Conservation (phyloP, 306 rosid genomes). For the Pachyrhizus erosus region DNA sequence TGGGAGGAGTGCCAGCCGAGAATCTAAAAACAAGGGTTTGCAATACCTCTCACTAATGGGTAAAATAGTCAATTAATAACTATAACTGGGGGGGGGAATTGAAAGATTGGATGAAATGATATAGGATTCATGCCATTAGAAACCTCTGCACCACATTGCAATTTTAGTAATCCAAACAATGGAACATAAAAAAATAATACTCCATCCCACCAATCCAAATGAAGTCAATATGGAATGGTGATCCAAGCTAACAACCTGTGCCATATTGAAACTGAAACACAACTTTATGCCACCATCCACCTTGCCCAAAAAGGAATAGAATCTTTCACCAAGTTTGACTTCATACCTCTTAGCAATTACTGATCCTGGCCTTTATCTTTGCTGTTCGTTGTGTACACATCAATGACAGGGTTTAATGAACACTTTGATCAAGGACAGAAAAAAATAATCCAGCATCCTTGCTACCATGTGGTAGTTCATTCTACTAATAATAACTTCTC, state of each 20-base stretch:
- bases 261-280: neutral
- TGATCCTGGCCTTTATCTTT: neutral
- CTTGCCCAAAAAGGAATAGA: neutral
- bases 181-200: neutral
- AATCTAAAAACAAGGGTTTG: neutral
- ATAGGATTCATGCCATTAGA: neutral
- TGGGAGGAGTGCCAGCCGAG: no score
- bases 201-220: neutral
- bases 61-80: neutral
- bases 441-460: no score
- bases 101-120: neutral
- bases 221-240: neutral
- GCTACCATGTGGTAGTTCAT: no score
- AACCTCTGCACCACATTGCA: neutral
- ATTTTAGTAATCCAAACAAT: neutral
- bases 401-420: constrained; percentile 11
- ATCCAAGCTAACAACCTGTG: neutral
- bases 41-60: neutral
- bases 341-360: neutral
- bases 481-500: neutral
- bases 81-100: neutral
- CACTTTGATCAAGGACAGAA: neutral
- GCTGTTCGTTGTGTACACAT: neutral
- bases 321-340: neutral
- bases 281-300: neutral